Conservation (phyloP, 768 basidiomycete genomes). For the Termitomyces sp. region DNA sequence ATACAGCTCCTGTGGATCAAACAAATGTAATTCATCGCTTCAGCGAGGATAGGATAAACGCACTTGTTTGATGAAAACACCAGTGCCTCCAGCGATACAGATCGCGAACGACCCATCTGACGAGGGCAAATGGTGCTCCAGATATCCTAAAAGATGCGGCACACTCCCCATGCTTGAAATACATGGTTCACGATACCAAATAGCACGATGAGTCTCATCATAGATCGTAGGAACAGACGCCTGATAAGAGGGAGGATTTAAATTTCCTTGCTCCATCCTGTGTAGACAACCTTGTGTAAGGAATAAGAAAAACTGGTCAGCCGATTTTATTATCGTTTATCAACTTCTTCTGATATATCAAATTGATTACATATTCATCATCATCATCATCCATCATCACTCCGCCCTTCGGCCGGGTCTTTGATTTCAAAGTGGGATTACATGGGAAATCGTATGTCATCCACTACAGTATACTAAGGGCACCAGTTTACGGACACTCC, state of each 20-base stretch:
- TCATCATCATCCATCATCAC: no score
- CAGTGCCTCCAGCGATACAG: constrained; percentile 13
- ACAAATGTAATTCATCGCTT: background rate
- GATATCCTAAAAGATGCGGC: background rate
- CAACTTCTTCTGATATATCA: no score
- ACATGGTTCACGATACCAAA: background rate
- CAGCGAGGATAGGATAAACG: background rate
- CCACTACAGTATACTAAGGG: no score
- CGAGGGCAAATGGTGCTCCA: background rate
- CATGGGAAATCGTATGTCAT: no score
- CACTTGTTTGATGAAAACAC: constrained; percentile 10
- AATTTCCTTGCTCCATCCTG: background rate
- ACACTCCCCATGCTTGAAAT: background rate
- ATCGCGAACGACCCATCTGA: constrained; percentile 14
- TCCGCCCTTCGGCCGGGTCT: no score
- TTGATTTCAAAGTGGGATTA: no score
- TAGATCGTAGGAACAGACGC: background rate
- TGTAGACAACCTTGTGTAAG: no score
- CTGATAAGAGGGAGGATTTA: background rate
- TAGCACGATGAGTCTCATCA: background rate
- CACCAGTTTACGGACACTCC: no score
- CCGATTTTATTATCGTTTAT: no score
- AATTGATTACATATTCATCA: no score
- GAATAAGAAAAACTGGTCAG: no score
- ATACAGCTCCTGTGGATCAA: background rate